A percentile compares a stretch with the other conserved stretches of the same genome.
phyloP scores from a whole-genome alignment of 345 rosid genomes.

The Aurinia saxatilis region DNA sequence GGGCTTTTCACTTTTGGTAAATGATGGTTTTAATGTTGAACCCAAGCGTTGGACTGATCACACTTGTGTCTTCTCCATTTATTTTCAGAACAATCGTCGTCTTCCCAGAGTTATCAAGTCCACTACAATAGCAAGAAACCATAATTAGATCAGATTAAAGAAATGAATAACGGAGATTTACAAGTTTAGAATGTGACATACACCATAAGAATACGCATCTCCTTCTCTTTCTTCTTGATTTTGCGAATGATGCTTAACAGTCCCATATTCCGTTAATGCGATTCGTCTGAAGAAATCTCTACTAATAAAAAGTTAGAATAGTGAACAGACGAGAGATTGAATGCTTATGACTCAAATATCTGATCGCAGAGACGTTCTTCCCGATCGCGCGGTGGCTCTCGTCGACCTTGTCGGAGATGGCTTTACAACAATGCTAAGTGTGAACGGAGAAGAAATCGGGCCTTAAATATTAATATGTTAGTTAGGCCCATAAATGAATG shows the following conservation, averaged over 20 bases:
- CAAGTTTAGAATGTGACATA: slow-evolving; percentile 27
- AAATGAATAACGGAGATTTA: too few relatives aligned
- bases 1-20: slow-evolving; percentile 49
- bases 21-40: slow-evolving; percentile 82
- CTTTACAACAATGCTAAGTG: background rate
- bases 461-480: too few relatives aligned
- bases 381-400: background rate
- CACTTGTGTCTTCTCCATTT: slow-evolving; percentile 87
- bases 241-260: slow-evolving; percentile 61
- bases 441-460: background rate
- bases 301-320: too few relatives aligned
- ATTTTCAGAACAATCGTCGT: slow-evolving; percentile 89
- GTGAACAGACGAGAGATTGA: too few relatives aligned
- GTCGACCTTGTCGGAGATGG: background rate
- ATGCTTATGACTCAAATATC: too few relatives aligned
- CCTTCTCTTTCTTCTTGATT: slow-evolving; percentile 90
- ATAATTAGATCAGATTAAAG: background rate
- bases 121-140: slow-evolving; percentile 32
- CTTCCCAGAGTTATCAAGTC: slow-evolving; percentile 93
- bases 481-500: too few relatives aligned
- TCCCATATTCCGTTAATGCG: slow-evolving; percentile 19
- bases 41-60: slow-evolving; percentile 89
- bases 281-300: too few relatives aligned
- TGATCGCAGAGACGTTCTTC: background rate
- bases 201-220: slow-evolving; percentile 98